Conservation (phyloP, 305 asterid genomes). For the Fraxinus xanthoxyloides region DNA sequence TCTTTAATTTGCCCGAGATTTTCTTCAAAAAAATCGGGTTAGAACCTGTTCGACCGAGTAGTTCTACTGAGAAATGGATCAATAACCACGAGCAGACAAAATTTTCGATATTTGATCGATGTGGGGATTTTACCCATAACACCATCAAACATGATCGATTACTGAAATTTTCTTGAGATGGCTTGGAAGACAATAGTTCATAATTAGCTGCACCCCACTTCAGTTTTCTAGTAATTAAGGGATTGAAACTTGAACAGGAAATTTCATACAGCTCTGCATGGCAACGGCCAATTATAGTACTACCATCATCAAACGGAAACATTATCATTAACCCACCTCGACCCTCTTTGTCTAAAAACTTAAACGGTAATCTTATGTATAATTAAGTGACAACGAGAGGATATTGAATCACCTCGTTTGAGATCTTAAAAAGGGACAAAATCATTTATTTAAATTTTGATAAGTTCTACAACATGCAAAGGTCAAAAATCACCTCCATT, state of each 20-base stretch:
- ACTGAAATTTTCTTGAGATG: background rate
- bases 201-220: background rate
- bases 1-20: background rate
- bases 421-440: background rate
- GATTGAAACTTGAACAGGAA: background rate
- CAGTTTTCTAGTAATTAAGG: background rate
- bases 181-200: background rate
- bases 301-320: background rate
- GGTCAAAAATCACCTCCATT: slow-evolving; percentile 20
- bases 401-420: background rate
- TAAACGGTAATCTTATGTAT: background rate
- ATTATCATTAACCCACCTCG: background rate
- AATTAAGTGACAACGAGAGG: background rate
- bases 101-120: background rate
- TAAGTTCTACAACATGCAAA: background rate
- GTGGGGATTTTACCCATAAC: background rate
- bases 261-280: background rate
- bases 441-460: background rate
- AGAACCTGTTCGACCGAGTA: background rate
- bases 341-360: slow-evolving; percentile 3
- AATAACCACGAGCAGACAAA: background rate
- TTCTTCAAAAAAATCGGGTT: background rate
- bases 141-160: background rate
- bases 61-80: background rate
- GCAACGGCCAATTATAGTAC: background rate